phyloP scores from a whole-genome alignment of 768 basidiomycete species.

The Lactarius hatsudake region DNA sequence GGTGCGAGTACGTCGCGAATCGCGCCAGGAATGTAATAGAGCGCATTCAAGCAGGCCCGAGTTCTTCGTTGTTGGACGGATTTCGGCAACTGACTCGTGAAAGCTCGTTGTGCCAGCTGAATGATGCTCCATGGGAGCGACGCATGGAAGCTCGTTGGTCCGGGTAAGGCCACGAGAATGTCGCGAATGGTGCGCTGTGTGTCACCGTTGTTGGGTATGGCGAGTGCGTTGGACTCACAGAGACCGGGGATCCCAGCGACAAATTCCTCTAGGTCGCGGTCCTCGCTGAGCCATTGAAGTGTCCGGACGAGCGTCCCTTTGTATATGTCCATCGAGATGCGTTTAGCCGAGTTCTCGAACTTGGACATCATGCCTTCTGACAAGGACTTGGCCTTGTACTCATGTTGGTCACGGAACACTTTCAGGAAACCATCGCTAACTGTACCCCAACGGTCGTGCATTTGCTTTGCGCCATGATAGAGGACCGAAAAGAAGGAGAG shows the following conservation, averaged over 20 bases:
- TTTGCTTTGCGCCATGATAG: not conserved
- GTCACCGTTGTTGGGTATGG: too few relatives aligned
- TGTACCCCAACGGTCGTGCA: not conserved
- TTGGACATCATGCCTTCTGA: not conserved
- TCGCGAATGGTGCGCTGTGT: not conserved
- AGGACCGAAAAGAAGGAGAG: not conserved
- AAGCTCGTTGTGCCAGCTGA: not conserved
- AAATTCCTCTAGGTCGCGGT: not conserved
- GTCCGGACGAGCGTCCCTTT: not conserved
- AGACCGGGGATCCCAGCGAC: not conserved
- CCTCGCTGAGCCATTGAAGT: not conserved
- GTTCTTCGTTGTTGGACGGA: not conserved
- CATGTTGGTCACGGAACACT: not conserved
- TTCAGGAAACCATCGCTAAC: not conserved
- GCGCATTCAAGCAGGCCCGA: not conserved
- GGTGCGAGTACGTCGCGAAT: not conserved
- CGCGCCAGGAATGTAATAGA: not conserved
- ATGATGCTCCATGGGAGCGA: too few relatives aligned
- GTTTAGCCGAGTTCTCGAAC: not conserved
- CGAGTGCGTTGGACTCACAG: not conserved
- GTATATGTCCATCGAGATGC: not conserved
- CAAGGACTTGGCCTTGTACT: not conserved
- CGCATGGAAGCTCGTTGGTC: not conserved
- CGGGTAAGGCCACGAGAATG: conserved; percentile 1
- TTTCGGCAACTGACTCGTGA: not conserved